phyloP scores from a whole-genome alignment of 768 basidiomycete genomes.

The Lactarius psammicola region DNA sequence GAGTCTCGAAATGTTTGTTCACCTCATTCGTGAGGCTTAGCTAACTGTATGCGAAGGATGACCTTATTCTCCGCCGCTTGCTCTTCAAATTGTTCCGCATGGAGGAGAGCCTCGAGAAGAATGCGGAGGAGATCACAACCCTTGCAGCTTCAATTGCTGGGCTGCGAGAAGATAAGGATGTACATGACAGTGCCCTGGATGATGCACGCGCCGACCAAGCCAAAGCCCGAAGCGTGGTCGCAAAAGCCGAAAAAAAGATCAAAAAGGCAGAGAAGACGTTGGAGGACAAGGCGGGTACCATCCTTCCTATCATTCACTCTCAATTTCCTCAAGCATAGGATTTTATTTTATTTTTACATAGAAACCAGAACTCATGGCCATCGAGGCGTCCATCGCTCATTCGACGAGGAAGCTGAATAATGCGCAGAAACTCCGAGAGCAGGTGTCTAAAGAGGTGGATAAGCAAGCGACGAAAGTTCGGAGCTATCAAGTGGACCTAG shows the following conservation, averaged over 20 bases:
- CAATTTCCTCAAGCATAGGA: background rate
- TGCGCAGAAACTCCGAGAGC: constrained; percentile 58
- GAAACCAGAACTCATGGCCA: constrained; percentile 81
- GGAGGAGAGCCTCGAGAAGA: constrained; percentile 73
- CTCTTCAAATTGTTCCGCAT: constrained; percentile 91
- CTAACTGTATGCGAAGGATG: constrained; percentile 51
- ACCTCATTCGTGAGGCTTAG: constrained; percentile 1
- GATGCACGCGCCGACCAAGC: constrained; percentile 78
- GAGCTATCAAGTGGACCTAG: constrained; percentile 62
- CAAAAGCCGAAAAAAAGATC: constrained; percentile 82
- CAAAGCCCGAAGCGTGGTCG: constrained; percentile 65
- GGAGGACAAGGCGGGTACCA: constrained; percentile 70
- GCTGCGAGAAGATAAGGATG: constrained; percentile 65
- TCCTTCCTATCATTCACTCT: constrained; percentile 23
- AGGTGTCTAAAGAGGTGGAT: constrained; percentile 59
- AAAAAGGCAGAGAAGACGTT: constrained; percentile 89
- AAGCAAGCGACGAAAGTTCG: constrained; percentile 53
- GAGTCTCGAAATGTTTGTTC: constrained; percentile 31
- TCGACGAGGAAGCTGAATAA: constrained; percentile 75
- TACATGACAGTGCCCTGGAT: constrained; percentile 69
- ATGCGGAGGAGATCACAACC: constrained; percentile 63
- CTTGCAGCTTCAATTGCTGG: constrained; percentile 71
- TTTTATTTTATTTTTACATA: constrained; percentile 36
- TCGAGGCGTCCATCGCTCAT: constrained; percentile 88
- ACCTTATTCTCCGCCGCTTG: constrained; percentile 75